phyloP scores from a whole-genome alignment of 176 grass and related monocot genomes.

The Saccharum officinarum region DNA sequence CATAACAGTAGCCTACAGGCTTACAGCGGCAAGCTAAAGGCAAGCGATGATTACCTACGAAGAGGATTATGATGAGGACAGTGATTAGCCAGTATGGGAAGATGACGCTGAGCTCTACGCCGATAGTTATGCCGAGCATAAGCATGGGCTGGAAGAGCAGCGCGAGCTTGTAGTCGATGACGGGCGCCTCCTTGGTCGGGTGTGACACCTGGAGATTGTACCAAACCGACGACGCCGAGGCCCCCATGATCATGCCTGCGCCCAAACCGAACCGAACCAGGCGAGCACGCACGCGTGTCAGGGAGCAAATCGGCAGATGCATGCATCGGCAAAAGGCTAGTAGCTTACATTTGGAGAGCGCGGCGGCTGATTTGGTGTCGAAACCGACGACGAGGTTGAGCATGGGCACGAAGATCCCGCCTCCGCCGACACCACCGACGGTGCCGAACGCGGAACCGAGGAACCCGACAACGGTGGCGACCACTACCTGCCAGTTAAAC shows the following conservation, averaged over 20 bases:
- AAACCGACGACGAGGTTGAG: conserved; percentile 96
- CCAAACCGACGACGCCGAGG: conserved; percentile 89
- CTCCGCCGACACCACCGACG: conserved; percentile 92
- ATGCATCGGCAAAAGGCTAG: not conserved
- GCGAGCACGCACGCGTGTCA: not conserved
- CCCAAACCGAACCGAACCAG: not conserved
- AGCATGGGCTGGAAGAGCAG: conserved; percentile 99
- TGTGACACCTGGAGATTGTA: conserved; percentile 97
- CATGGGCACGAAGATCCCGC: conserved; percentile 94
- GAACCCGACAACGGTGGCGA: conserved; percentile 82
- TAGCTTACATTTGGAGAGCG: conserved; percentile 92
- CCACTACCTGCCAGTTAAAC: conserved; percentile 67
- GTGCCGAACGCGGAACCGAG: conserved; percentile 94
- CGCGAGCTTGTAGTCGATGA: conserved; percentile 91
- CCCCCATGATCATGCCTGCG: conserved; percentile 99
- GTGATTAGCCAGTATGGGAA: conserved; percentile 99
- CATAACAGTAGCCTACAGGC: not conserved
- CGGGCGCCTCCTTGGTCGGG: conserved; percentile 80
- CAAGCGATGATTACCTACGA: conserved; percentile 52
- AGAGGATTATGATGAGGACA: conserved; percentile 94
- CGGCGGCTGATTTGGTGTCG: conserved; percentile 95
- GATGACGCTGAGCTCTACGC: conserved; percentile 91
- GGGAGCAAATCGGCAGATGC: not conserved
- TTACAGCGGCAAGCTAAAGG: not conserved
- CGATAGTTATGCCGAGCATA: conserved; percentile 97